These are phyloP conservation scores for Podaxis sp. DNA, from an alignment of 768 basidiomycete species.

Conservation along the genomic window DNA sequence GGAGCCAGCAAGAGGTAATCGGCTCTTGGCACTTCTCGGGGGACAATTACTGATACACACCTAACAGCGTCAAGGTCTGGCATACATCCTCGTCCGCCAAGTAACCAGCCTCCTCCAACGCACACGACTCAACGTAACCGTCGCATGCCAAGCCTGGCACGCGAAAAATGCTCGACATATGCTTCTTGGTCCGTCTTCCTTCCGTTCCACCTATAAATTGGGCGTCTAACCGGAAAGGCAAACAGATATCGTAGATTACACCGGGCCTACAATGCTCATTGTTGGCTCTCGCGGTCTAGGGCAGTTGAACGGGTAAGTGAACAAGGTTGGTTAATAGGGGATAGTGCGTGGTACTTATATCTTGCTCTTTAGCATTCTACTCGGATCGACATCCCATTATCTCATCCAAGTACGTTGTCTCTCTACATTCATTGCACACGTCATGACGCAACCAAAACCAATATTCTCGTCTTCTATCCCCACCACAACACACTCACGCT, in stretches of 20 bases:
- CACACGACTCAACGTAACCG: slow-evolving; percentile 81
- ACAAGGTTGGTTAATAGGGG: neutral
- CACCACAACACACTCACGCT: neutral
- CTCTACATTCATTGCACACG: neutral
- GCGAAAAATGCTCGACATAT: slow-evolving; percentile 94
- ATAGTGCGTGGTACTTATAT: slow-evolving; percentile 1
- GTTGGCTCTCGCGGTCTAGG: slow-evolving; percentile 92
- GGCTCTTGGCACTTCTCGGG: neutral
- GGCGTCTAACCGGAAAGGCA: neutral
- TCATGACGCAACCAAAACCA: neutral
- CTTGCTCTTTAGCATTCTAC: slow-evolving; percentile 63
- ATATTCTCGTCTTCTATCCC: slow-evolving; percentile 6
- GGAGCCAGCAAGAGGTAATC: slow-evolving; percentile 88
- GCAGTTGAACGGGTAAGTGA: slow-evolving; percentile 78
- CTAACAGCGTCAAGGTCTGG: slow-evolving; percentile 78
- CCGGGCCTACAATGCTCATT: slow-evolving; percentile 88
- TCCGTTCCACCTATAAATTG: neutral
- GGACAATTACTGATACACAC: neutral
- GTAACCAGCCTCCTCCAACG: slow-evolving; percentile 88
- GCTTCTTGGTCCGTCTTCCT: slow-evolving; percentile 59
- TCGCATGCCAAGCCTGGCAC: slow-evolving; percentile 94
- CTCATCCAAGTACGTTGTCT: slow-evolving; percentile 64
- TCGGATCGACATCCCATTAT: slow-evolving; percentile 95
- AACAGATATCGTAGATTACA: slow-evolving; percentile 80
- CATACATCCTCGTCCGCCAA: slow-evolving; percentile 88